These are phyloP conservation scores for Bocquillonia castaneifolia DNA, from an alignment of 441 rosid genomes.

Conservation along the genomic window DNA sequence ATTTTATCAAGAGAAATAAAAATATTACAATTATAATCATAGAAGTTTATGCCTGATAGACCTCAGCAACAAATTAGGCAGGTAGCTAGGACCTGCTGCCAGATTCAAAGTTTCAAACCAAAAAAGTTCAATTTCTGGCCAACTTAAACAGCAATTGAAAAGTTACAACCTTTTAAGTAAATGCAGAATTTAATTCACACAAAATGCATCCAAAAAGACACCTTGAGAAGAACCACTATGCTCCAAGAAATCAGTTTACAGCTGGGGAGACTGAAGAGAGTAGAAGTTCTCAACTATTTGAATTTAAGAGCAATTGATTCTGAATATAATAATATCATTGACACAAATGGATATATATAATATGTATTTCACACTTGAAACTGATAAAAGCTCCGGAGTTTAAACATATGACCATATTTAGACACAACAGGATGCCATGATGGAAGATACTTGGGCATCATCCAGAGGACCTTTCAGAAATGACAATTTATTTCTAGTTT, in stretches of 20 bases:
- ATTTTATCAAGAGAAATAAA: slow-evolving; percentile 8
- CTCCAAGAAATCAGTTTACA: neutral
- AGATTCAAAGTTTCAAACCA: slow-evolving; percentile 8
- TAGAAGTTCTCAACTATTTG: neutral
- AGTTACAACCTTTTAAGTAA: neutral
- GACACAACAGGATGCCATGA: neutral
- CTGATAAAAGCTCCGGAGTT: neutral
- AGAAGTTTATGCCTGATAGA: slow-evolving; percentile 2
- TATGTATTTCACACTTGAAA: too few species aligned
- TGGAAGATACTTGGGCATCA: neutral
- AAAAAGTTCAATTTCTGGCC: neutral
- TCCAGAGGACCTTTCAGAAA: neutral
- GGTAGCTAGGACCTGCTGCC: slow-evolving; percentile 9
- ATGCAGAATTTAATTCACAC: neutral
- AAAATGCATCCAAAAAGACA: neutral
- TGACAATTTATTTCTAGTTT: neutral
- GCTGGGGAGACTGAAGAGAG: neutral
- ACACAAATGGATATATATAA: too few species aligned
- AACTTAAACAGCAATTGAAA: neutral
- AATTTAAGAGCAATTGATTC: neutral
- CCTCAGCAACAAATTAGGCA: slow-evolving; percentile 1
- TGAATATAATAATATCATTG: neutral
- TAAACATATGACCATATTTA: neutral
- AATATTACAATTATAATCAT: slow-evolving; percentile 4
- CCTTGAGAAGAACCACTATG: slow-evolving; percentile 2